A percentile compares a stretch with the other conserved stretches of the same genome.
phyloP scores from a whole-genome alignment of 2,329 filamentous ascomycete genomes.

The Colletotrichum sansevieriae region DNA sequence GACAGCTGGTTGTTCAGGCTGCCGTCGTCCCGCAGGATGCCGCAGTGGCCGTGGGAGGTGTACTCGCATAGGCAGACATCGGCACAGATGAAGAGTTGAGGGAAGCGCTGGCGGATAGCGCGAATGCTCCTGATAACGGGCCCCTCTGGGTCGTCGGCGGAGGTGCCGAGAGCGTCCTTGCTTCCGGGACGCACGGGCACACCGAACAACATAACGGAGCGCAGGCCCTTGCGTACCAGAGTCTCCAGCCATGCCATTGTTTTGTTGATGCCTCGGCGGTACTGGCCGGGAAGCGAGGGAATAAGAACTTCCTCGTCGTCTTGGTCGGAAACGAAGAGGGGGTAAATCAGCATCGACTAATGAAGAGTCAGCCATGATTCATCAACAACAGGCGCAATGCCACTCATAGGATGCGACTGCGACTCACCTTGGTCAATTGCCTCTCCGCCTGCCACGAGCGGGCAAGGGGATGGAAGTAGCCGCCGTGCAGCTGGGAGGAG shows the following conservation, averaged over 20 bases:
- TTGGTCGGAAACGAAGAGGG: constrained; percentile 94
- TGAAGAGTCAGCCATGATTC: constrained; percentile 23
- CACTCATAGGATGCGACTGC: not conserved
- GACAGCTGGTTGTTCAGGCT: constrained; percentile 93
- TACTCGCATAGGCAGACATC: constrained; percentile 99
- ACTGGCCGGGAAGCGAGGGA: constrained; percentile 90
- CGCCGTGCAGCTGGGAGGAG: constrained; percentile 85
- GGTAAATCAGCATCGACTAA: constrained; percentile 98
- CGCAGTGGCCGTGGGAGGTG: constrained; percentile 97
- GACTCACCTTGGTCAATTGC: constrained; percentile 83
- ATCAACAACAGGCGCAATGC: not conserved
- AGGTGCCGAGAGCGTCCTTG: constrained; percentile 92
- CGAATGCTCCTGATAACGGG: constrained; percentile 91
- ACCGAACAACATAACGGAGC: constrained; percentile 95
- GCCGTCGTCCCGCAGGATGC: constrained; percentile 93
- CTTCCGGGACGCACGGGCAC: constrained; percentile 84
- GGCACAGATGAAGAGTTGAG: constrained; percentile 88
- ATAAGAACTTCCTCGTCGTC: constrained; percentile 93
- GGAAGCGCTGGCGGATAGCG: constrained; percentile 86
- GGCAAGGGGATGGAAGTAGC: constrained; percentile 84
- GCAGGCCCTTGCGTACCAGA: constrained; percentile 88
- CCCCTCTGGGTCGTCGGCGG: constrained; percentile 92
- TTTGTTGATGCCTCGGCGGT: constrained; percentile 89
- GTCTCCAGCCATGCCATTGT: constrained; percentile 87
- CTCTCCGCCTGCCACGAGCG: constrained; percentile 87